These are phyloP conservation scores for Suhomyces sp. DNA, from an alignment of 805 yeast species.

Conservation along the genomic window DNA sequence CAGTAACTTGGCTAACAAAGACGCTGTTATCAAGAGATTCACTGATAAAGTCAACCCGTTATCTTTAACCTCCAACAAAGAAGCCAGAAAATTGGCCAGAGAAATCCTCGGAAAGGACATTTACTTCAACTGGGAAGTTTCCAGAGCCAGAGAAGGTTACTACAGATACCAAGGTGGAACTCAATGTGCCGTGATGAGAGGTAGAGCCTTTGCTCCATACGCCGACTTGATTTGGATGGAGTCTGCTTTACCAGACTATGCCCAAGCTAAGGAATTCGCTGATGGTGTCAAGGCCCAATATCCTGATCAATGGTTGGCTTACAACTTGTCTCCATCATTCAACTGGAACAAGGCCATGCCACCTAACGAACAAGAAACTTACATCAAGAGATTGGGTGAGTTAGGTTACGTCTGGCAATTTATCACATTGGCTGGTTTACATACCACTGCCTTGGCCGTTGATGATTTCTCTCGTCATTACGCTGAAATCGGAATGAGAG, in stretches of 20 bases:
- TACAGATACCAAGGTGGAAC: conserved; percentile 96
- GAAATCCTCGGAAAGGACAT: conserved; percentile 77
- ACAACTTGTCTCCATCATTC: conserved; percentile 95
- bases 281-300: conserved; percentile 77
- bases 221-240: conserved; percentile 99
- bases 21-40: conserved; percentile 63
- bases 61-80: conserved; percentile 70
- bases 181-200: conserved; percentile 96
- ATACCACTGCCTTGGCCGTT: conserved; percentile 90
- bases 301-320: conserved; percentile 95
- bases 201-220: conserved; percentile 91
- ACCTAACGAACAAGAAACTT: conserved; percentile 82
- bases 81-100: conserved; percentile 75
- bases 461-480: conserved; percentile 81
- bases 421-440: conserved; percentile 95
- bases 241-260: conserved; percentile 89
- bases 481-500: conserved; percentile 86
- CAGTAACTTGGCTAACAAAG: conserved; percentile 59
- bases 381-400: conserved; percentile 79
- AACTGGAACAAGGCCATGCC: conserved; percentile 97
- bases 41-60: conserved; percentile 69
- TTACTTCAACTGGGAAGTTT: conserved; percentile 91
- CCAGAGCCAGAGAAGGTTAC: conserved; percentile 95
- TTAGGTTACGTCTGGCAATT: conserved; percentile 97
- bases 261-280: conserved; percentile 93